Percentiles rank a stretch among this genome's conserved stretches.
Evolutionary conservation across 768 basidiomycete species (phyloP).

Genomic region (Boletus rufocinnamomeus): DNA sequence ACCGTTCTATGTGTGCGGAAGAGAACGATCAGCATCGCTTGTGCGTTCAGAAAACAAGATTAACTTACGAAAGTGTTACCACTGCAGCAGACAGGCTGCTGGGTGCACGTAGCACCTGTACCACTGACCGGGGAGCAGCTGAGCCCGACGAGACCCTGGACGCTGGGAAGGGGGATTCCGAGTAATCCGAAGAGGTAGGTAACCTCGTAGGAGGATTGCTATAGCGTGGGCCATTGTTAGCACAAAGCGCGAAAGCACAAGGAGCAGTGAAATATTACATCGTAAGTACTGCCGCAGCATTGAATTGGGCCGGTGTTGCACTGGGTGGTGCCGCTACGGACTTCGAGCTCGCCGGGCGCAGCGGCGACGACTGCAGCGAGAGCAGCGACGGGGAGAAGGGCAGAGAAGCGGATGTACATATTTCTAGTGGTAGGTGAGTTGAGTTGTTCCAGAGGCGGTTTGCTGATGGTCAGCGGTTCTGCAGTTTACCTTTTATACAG

Average conservation of each 20-base stretch:
- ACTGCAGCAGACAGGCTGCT: conserved; percentile 23
- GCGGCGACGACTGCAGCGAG: conserved; percentile 11
- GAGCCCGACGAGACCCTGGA: conserved; percentile 5
- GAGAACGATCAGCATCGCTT: neutral
- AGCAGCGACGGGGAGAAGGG: conserved; percentile 13
- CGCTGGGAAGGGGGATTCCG: neutral
- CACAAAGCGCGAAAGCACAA: neutral
- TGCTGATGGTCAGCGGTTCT: too few species aligned
- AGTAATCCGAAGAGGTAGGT: neutral
- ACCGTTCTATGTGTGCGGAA: conserved; percentile 1
- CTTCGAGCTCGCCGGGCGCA: too few species aligned
- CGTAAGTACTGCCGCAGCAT: conserved; percentile 8
- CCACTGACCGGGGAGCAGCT: conserved; percentile 9
- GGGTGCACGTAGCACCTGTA: conserved; percentile 4
- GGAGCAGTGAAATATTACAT: neutral
- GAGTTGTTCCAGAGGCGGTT: neutral
- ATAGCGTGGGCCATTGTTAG: neutral
- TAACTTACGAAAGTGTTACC: conserved; percentile 13
- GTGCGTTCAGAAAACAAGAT: neutral
- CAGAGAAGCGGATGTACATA: conserved; percentile 9
- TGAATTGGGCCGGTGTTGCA: conserved; percentile 11
- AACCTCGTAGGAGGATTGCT: neutral
- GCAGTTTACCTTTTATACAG: too few species aligned
- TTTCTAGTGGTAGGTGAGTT: neutral
- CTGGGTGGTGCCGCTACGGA: neutral